A percentile compares a stretch with the other conserved stretches of the same genome.
Conservation (phyloP, 768 basidiomycete genomes). For the Pleurotus eryngii region DNA sequence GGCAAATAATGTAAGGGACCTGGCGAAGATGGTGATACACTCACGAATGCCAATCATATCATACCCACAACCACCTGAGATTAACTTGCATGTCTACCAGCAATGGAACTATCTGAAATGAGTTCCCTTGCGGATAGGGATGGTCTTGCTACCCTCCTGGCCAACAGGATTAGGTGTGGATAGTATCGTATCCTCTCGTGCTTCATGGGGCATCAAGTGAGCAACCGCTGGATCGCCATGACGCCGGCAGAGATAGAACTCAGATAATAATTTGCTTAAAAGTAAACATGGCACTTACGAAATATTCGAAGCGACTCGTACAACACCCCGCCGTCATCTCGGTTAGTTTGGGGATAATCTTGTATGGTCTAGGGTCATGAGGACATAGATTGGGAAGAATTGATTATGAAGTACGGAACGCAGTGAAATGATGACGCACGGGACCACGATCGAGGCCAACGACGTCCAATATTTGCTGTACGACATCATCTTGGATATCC, state of each 20-base stretch:
- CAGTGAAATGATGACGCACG: slow-evolving; percentile 15
- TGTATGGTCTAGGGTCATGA: slow-evolving; percentile 28
- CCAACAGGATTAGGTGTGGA: slow-evolving; percentile 36
- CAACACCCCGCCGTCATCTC: slow-evolving; percentile 40
- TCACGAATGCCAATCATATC: slow-evolving; percentile 49
- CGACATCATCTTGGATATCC: slow-evolving; percentile 45
- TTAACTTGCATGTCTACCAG: too few species aligned
- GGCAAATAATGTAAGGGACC: neutral
- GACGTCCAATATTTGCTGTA: slow-evolving; percentile 38
- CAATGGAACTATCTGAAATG: too few species aligned
- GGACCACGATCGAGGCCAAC: slow-evolving; percentile 33
- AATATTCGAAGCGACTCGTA: slow-evolving; percentile 43
- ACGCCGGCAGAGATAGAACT: too few species aligned
- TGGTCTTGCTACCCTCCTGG: slow-evolving; percentile 30
- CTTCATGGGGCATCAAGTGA: slow-evolving; percentile 37
- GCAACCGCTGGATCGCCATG: slow-evolving; percentile 29
- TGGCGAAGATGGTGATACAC: slow-evolving; percentile 16
- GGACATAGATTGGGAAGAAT: neutral
- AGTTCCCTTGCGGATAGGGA: slow-evolving; percentile 40
- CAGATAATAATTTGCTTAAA: too few species aligned
- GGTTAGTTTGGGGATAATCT: slow-evolving; percentile 35
- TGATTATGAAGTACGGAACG: neutral
- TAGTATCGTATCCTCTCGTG: slow-evolving; percentile 38
- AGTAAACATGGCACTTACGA: slow-evolving; percentile 28
- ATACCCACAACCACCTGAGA: slow-evolving; percentile 42